Base-by-base conservation (phyloP, 495 filamentous ascomycete species). In the Margaritispora aquatica region DNA sequence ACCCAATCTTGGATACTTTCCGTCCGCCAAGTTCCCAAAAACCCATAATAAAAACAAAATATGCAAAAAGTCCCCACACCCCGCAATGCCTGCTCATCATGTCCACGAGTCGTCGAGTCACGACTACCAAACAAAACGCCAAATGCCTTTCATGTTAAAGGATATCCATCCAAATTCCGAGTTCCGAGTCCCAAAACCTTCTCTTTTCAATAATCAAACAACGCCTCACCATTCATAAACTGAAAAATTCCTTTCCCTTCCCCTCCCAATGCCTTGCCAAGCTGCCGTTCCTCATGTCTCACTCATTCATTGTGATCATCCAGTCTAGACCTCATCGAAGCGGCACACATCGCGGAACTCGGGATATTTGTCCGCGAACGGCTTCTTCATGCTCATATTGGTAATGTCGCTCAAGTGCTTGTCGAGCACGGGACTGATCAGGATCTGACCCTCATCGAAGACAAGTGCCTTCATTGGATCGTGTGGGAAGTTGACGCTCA, bases 291-390 rank as follows among this genome's bases (percentile, higher is more conserved):
- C 17, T 44, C 38, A n/a, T 44, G 38, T 44, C 38, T 44, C 19
- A 44, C 38, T 44, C 38, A n/a, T 44, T 44, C 38, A 9, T n/a
- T 2, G 11, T n/a, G 11, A 8, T 44, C 7, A 10, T 44, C 38
- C 38, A 2, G 3, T 26, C 27, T 55, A 66, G 20, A 61, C 49
- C 49, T 67, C 64, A 20, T 67, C 65, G 41, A 67, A 64, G 2
- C 61, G 55, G 59, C 65, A 68, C 9, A 63, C 62, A 54, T 68
- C 65, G 44, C 55, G 27, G 21, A 68, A 68, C 29, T 68, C 65
- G 2, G 65, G 65, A 58, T 68, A 68, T 36, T 59, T 68, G 11
- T 63, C 60, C 15, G 56, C 53, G 50, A 68, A 68, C 4, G 62
- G 52, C 56, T 56, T 63, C 59, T 57, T 65, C 62, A 68, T 64